Evolutionary conservation across 306 rosid species (phyloP), one percentile per base, ranked within the genome.

Genomic region (Abrus precatorius): DNA sequence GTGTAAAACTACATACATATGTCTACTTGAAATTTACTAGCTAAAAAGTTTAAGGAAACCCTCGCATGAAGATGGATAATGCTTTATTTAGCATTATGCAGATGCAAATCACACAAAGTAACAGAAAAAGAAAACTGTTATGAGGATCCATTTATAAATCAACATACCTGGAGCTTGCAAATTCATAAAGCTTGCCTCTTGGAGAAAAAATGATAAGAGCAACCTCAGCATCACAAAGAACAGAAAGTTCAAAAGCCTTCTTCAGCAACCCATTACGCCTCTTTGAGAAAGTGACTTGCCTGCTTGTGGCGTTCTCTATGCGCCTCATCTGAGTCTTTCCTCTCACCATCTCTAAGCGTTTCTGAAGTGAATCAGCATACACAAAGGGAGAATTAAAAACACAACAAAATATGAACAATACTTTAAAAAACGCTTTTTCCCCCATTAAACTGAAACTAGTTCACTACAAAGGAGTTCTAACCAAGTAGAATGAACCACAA

Each of bases 311-410:
- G 75, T 94, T 92, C 80, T 92, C 98, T 56, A 90, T 94, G 30
- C 95, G 84, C 87, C 83, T 84, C 96, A 93, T 84, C 87, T 94
- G 94, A 44, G 95, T 92, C 83, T 92, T 94, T 7, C 98, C 97
- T 83, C 98, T 87, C 92, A 90, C 95, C 97, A 94, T 94, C 77
- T 80, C 64, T 72, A 57, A 48, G 3, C 9, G 0, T 60, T 56
- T 61, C 59, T 60, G 14, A 38, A 14, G 44, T 1, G 36, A 62
- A 80, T 55, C 87, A 59, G 0, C 41, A 67, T 5, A 40, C 13
- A 6, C 44, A 6, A 0, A 55, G 30, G 11, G 3, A 1, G 1
- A 12, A 2, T 5, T 0, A 0, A 11, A 7, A 61, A 11, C 1
- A 45, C 14, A 47, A 0, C 2, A 13, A 7, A 29, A 28, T 53